Evolutionary conservation across 345 rosid genomes (phyloP).

Genomic region (Citrus cavaleriei): DNA sequence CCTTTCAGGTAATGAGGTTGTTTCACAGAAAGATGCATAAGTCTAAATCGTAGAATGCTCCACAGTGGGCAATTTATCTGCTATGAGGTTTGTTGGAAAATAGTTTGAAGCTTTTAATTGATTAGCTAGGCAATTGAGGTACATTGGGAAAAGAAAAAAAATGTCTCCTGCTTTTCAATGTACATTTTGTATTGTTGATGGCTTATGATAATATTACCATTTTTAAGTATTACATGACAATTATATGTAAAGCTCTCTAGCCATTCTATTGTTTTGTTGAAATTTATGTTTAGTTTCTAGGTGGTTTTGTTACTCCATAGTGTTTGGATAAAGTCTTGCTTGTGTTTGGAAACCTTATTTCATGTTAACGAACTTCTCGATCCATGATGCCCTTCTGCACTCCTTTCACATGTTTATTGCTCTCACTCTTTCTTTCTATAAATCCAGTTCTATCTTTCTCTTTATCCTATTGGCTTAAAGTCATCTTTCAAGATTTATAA

Average conservation of each 20-base stretch:
- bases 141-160: background rate
- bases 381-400: background rate
- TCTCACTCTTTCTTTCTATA: background rate
- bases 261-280: background rate
- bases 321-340: background rate
- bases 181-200: background rate
- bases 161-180: background rate
- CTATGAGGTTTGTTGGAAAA: background rate
- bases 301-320: background rate
- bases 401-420: background rate
- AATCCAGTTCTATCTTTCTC: background rate
- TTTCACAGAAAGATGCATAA: background rate
- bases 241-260: background rate
- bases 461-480: background rate
- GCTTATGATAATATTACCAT: background rate
- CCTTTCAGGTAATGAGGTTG: background rate
- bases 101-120: background rate
- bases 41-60: background rate
- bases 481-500: background rate
- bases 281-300: background rate
- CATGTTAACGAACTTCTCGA: background rate
- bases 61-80: background rate
- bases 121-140: background rate
- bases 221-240: background rate
- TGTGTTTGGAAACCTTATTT: background rate